phyloP scores from a whole-genome alignment of 2,329 filamentous ascomycete genomes.

The Aspergillus sojae region DNA sequence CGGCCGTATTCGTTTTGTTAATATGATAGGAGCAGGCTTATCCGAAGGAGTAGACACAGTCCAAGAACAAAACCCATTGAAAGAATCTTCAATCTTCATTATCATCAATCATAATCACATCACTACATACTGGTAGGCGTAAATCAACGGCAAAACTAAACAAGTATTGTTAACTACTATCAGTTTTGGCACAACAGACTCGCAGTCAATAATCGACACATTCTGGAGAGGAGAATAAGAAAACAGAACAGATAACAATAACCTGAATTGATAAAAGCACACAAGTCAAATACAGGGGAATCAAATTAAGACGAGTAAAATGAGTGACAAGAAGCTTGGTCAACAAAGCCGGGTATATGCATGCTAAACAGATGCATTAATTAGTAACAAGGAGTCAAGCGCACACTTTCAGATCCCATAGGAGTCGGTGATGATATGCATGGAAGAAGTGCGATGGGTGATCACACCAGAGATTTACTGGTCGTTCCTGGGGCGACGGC shows the following conservation, averaged over 20 bases:
- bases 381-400: constrained; percentile 34
- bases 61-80: not conserved
- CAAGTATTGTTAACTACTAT: constrained; percentile 13
- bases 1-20: not conserved
- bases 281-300: constrained; percentile 41
- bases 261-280: constrained; percentile 15
- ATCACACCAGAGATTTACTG: constrained; percentile 25
- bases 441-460: constrained; percentile 17
- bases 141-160: constrained; percentile 5
- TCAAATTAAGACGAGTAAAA: constrained; percentile 27
- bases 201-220: constrained; percentile 13
- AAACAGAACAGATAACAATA: constrained; percentile 11
- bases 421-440: constrained; percentile 27
- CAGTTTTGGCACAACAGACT: not conserved
- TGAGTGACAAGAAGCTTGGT: constrained; percentile 21
- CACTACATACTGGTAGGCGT: constrained; percentile 18
- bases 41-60: not conserved
- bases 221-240: constrained; percentile 23
- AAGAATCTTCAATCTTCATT: constrained; percentile 16
- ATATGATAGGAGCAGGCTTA: not conserved
- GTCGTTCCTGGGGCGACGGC: constrained; percentile 34
- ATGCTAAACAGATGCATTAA: constrained; percentile 34
- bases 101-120: constrained; percentile 26
- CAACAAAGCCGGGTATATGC: constrained; percentile 24
- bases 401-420: constrained; percentile 36